Percentiles rank a stretch among this genome's conserved stretches.
These are phyloP conservation scores for Neofusicoccum sp. DNA, from an alignment of 2,329 filamentous ascomycete species.

Conservation along the genomic window DNA sequence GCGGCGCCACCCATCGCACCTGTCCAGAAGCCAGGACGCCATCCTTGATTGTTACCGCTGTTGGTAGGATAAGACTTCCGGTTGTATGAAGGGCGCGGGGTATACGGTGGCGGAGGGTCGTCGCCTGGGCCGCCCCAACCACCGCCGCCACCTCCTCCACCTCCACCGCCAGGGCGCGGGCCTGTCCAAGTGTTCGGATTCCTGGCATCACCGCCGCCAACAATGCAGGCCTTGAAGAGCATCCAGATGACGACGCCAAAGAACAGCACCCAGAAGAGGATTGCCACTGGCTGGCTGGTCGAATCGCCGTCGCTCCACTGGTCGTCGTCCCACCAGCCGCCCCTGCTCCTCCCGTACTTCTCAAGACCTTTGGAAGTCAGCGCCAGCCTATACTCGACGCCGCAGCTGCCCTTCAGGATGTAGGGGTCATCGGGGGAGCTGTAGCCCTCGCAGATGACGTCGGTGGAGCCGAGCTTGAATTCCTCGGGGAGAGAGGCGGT, in stretches of 20 bases:
- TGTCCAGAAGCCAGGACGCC: slow-evolving; percentile 74
- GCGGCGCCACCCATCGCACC: slow-evolving; percentile 67
- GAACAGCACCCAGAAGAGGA: slow-evolving; percentile 63
- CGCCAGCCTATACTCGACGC: slow-evolving; percentile 80
- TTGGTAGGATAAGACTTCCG: slow-evolving; percentile 25
- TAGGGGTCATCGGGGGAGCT: slow-evolving; percentile 71
- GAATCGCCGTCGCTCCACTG: slow-evolving; percentile 40
- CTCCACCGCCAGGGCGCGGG: slow-evolving; percentile 26
- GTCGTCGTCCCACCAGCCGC: slow-evolving; percentile 33
- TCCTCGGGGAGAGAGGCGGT: slow-evolving; percentile 61
- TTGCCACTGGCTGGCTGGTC: slow-evolving; percentile 29
- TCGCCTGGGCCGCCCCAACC: slow-evolving; percentile 40
- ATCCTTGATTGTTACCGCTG: slow-evolving; percentile 44
- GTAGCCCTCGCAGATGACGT: slow-evolving; percentile 93
- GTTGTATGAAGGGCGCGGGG: slow-evolving; percentile 27
- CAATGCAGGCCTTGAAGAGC: slow-evolving; percentile 53
- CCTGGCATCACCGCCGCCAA: slow-evolving; percentile 15
- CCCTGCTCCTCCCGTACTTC: slow-evolving; percentile 60
- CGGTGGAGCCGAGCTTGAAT: slow-evolving; percentile 77
- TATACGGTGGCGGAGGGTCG: slow-evolving; percentile 52
- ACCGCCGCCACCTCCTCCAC: slow-evolving; percentile 39
- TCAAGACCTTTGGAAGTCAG: slow-evolving; percentile 75
- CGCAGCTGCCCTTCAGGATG: slow-evolving; percentile 88
- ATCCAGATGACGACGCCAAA: slow-evolving; percentile 61
- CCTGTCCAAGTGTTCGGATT: slow-evolving; percentile 20